phyloP scores from a whole-genome alignment of 257 asterid species.

The Solanum okadae region DNA sequence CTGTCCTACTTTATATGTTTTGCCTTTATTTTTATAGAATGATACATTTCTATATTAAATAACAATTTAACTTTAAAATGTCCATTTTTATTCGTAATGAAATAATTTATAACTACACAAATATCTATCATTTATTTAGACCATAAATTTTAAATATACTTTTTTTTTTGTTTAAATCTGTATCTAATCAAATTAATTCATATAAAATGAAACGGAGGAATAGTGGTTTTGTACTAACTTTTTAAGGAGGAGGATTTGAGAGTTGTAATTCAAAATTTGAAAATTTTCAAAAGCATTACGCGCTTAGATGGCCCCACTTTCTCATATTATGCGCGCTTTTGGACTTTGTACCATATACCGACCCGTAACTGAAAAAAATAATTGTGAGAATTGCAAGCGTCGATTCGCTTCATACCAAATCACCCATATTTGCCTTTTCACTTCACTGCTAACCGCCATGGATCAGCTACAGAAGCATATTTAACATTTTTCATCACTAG shows the following conservation, averaged over 20 bases:
- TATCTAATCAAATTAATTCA: no score
- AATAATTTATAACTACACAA: no score
- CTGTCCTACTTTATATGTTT: no score
- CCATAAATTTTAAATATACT: no score
- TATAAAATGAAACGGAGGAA: no score
- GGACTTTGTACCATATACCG: not conserved
- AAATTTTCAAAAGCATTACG: not conserved
- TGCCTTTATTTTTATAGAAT: no score
- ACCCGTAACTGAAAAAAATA: not conserved
- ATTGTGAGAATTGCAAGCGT: not conserved
- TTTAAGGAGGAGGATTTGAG: not conserved
- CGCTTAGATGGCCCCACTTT: not conserved
- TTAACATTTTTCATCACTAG: not conserved
- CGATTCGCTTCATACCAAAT: not conserved
- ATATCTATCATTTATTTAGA: no score
- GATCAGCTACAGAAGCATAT: constrained; percentile 25
- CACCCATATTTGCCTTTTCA: not conserved
- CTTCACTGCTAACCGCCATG: constrained; percentile 5
- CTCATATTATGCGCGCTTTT: not conserved
- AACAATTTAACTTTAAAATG: no score
- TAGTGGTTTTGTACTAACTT: not conserved
- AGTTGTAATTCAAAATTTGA: not conserved
- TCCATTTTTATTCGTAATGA: no score
- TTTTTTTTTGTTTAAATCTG: no score
- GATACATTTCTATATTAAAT: no score